Conservation (phyloP, 2,329 filamentous ascomycete species). For the Colletotrichum sublineola region DNA sequence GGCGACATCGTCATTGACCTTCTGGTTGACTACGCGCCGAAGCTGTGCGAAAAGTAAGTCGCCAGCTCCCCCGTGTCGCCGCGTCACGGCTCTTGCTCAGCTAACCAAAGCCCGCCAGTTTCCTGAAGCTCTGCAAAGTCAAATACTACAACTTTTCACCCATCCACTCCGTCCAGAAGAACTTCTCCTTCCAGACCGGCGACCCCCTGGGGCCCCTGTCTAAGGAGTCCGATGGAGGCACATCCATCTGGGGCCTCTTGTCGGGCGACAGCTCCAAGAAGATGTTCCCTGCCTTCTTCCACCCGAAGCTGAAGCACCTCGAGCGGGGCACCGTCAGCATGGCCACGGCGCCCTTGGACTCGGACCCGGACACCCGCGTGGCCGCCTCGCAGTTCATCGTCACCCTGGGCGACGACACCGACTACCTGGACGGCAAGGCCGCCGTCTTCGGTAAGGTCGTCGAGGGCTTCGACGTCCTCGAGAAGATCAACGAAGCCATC, state of each 20-base stretch:
- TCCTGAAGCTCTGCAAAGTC: slow-evolving; percentile 97
- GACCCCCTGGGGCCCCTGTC: slow-evolving; percentile 92
- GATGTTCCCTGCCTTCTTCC: slow-evolving; percentile 86
- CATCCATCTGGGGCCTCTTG: slow-evolving; percentile 90
- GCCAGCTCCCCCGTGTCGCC: not conserved
- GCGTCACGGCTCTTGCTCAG: slow-evolving; percentile 47
- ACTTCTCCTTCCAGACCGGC: slow-evolving; percentile 96
- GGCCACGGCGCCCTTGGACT: slow-evolving; percentile 85
- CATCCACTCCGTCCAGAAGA: slow-evolving; percentile 90
- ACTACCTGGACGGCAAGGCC: slow-evolving; percentile 93
- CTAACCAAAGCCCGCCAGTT: slow-evolving; percentile 77
- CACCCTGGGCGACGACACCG: slow-evolving; percentile 88
- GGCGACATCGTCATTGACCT: slow-evolving; percentile 97
- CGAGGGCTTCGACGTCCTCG: slow-evolving; percentile 92
- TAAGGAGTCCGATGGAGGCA: slow-evolving; percentile 88
- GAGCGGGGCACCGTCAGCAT: slow-evolving; percentile 96
- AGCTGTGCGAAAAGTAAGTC: slow-evolving; percentile 94
- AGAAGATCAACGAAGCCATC: slow-evolving; percentile 93
- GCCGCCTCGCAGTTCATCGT: slow-evolving; percentile 95
- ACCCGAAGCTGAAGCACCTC: slow-evolving; percentile 87
- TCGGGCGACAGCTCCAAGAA: slow-evolving; percentile 76
- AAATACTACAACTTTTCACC: slow-evolving; percentile 99
- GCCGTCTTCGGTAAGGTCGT: slow-evolving; percentile 96
- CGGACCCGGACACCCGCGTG: slow-evolving; percentile 84
- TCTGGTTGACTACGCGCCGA: slow-evolving; percentile 88